phyloP scores from a whole-genome alignment of 2,329 filamentous ascomycete species.

The Bipolaris sorokiniana region DNA sequence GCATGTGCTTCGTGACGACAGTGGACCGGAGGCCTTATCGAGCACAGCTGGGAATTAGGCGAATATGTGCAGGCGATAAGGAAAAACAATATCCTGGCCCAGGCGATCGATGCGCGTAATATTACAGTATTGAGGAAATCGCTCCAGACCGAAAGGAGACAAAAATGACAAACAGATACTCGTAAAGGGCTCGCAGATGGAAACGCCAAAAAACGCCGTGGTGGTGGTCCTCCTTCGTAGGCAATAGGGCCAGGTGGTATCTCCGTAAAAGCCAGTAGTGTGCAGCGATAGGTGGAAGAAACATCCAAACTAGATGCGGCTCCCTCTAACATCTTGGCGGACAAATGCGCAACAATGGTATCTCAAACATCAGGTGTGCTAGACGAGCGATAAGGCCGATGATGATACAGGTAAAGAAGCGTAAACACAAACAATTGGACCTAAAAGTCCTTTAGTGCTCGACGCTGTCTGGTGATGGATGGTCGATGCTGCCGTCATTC shows the following conservation, averaged over 20 bases:
- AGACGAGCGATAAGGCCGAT: not conserved
- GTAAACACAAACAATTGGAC: constrained; percentile 6
- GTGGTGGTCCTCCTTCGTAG: constrained; percentile 16
- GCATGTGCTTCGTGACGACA: constrained; percentile 29
- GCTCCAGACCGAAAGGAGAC: constrained; percentile 20
- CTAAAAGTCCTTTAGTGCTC: constrained; percentile 35
- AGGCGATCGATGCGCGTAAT: constrained; percentile 27
- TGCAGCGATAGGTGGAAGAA: constrained; percentile 42
- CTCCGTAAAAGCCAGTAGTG: constrained; percentile 27
- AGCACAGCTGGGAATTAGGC: constrained; percentile 24
- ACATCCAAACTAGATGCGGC: constrained; percentile 38
- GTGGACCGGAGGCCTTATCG: constrained; percentile 23
- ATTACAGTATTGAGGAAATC: constrained; percentile 39
- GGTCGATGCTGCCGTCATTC: constrained; percentile 62
- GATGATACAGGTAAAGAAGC: constrained; percentile 15
- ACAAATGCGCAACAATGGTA: constrained; percentile 45
- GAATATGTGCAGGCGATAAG: constrained; percentile 8
- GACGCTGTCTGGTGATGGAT: constrained; percentile 56
- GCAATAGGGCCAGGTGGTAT: constrained; percentile 27
- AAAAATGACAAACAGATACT: constrained; percentile 31
- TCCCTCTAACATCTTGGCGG: constrained; percentile 34
- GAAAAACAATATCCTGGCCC: constrained; percentile 7
- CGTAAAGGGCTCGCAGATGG: constrained; percentile 20
- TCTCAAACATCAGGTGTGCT: constrained; percentile 38
- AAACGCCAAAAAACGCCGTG: constrained; percentile 33